Evolutionary conservation across 1,139 yeast species (phyloP).

Genomic region (Hansenula lynferdii): DNA sequence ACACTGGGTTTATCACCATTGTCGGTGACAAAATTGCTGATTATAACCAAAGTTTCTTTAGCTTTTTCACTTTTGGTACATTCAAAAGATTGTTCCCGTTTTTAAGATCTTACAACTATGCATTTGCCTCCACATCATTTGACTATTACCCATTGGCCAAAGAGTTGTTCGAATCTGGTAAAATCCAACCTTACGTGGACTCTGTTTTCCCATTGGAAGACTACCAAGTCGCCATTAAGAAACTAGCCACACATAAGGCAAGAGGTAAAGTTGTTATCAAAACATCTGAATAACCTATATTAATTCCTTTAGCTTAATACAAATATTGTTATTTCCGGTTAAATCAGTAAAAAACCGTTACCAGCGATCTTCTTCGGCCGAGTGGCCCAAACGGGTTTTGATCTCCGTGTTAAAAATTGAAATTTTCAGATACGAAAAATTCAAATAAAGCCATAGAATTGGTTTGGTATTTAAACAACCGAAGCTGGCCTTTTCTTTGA

Average conservation of each 20-base stretch:
- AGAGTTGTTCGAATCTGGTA: slow-evolving; percentile 36
- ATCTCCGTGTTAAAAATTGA: background rate
- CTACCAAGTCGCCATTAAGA: slow-evolving; percentile 43
- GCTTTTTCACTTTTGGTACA: slow-evolving; percentile 21
- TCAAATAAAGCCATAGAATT: no score
- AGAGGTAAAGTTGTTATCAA: slow-evolving; percentile 66
- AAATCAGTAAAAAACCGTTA: background rate
- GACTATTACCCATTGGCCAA: slow-evolving; percentile 29
- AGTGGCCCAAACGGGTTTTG: background rate
- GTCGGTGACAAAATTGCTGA: slow-evolving; percentile 43
- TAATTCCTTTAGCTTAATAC: no score
- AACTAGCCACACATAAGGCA: slow-evolving; percentile 41
- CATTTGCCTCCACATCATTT: slow-evolving; percentile 19
- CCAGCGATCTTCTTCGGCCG: background rate
- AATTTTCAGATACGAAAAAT: no score
- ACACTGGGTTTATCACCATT: slow-evolving; percentile 42
- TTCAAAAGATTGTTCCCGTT: slow-evolving; percentile 60
- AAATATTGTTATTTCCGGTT: background rate
- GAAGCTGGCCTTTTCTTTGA: no score
- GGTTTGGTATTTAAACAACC: no score
- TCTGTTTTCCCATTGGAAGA: slow-evolving; percentile 45
- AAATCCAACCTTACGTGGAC: slow-evolving; percentile 46
- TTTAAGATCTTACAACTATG: slow-evolving; percentile 30
- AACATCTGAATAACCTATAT: no score
- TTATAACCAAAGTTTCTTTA: slow-evolving; percentile 7